Evolutionary conservation across 768 basidiomycete genomes (phyloP).

Genomic region (Tricholoma furcatifolium): DNA sequence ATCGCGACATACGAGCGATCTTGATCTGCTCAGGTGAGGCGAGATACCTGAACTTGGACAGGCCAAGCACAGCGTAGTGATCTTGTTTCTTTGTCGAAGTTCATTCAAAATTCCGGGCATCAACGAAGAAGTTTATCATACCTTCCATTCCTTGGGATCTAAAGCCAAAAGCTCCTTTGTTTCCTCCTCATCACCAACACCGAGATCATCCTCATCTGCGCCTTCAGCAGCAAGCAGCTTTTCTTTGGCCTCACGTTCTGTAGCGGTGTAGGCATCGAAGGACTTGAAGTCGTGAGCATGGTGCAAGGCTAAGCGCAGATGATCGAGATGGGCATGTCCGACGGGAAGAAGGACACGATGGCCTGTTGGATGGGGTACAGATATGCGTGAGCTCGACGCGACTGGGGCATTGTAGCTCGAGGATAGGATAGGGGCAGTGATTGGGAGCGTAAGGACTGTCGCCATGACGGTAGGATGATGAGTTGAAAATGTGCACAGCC

Average conservation of each 20-base stretch:
- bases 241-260: constrained; percentile 36
- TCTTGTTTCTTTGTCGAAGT: constrained; percentile 79
- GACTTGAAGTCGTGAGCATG: constrained; percentile 81
- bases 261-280: constrained; percentile 64
- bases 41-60: constrained; percentile 84
- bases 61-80: constrained; percentile 94
- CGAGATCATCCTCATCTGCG: constrained; percentile 77
- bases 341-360: constrained; percentile 69
- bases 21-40: constrained; percentile 95
- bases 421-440: constrained; percentile 32
- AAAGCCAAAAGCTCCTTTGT: constrained; percentile 58
- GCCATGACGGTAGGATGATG: constrained; percentile 17
- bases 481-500: no score
- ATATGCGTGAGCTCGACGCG: constrained; percentile 30
- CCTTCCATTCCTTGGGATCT: constrained; percentile 99
- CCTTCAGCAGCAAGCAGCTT: constrained; percentile 51
- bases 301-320: constrained; percentile 72
- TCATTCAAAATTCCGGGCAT: background rate
- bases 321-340: constrained; percentile 84
- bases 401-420: constrained; percentile 40
- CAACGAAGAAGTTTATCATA: constrained; percentile 22
- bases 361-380: constrained; percentile 35
- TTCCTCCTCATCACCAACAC: constrained; percentile 91
- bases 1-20: constrained; percentile 75
- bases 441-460: constrained; percentile 28